These are phyloP conservation scores for Phytopythium cucurbitacearum DNA, from an alignment of 352 stramenopile species.

Conservation along the genomic window DNA sequence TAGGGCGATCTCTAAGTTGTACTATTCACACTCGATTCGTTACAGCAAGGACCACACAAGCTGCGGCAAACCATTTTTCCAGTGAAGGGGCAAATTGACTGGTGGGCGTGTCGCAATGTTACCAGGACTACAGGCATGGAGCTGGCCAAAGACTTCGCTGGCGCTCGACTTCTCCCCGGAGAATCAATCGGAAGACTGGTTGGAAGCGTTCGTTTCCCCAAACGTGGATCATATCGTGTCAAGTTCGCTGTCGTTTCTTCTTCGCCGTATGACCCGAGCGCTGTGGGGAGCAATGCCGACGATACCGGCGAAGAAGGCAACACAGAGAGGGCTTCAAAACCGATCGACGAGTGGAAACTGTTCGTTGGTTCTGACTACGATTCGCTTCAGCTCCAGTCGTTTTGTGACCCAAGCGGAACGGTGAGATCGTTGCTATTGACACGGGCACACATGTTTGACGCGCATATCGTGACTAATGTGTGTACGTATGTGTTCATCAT, in stretches of 20 bases:
- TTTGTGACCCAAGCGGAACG: slow-evolving; percentile 36
- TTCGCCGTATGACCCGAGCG: too few relatives aligned
- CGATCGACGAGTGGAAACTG: slow-evolving; percentile 21
- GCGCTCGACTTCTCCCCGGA: slow-evolving; percentile 16
- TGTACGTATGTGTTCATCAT: background rate
- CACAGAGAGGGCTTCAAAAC: slow-evolving; percentile 3
- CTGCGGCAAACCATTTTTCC: slow-evolving; percentile 55
- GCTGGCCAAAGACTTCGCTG: slow-evolving; percentile 11
- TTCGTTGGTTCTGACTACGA: slow-evolving; percentile 60
- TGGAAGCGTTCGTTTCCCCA: slow-evolving; percentile 46
- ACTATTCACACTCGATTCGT: background rate
- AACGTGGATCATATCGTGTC: slow-evolving; percentile 45
- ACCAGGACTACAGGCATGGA: slow-evolving; percentile 34
- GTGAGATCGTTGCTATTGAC: slow-evolving; percentile 13
- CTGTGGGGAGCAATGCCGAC: too few relatives aligned
- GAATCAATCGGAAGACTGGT: slow-evolving; percentile 17
- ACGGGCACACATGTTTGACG: background rate
- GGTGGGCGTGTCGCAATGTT: slow-evolving; percentile 45
- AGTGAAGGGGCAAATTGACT: slow-evolving; percentile 53
- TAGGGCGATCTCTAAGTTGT: background rate
- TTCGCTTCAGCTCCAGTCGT: slow-evolving; percentile 38
- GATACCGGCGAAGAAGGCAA: background rate
- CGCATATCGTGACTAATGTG: background rate
- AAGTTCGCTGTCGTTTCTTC: slow-evolving; percentile 13
- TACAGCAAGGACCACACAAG: slow-evolving; percentile 44